Conservation (phyloP, 495 filamentous ascomycete genomes). For the Haplographium delicatum region DNA sequence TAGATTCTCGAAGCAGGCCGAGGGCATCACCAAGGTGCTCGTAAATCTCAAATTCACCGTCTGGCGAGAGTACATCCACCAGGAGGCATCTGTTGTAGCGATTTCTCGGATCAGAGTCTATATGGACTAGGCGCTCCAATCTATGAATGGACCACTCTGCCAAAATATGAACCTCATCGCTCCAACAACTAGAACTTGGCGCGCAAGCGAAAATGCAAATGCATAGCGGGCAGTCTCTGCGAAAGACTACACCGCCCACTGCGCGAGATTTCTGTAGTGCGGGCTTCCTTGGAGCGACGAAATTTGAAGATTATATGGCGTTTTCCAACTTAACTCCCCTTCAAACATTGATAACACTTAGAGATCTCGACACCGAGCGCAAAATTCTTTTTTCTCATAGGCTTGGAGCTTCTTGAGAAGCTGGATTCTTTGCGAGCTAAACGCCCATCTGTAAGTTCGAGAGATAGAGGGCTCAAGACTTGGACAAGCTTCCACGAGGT, state of each 20-base stretch:
- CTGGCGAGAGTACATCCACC: not conserved
- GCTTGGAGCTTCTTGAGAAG: constrained; percentile 7
- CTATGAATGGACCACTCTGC: constrained; percentile 7
- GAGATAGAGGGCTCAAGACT: too few species aligned
- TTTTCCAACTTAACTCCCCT: too few species aligned
- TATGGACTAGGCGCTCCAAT: constrained; percentile 1
- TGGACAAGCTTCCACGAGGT: constrained; percentile 4
- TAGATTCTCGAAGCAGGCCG: not conserved
- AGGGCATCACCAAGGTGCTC: constrained; percentile 9
- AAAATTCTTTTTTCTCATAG: constrained; percentile 4
- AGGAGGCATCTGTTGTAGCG: not conserved
- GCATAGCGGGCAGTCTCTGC: too few species aligned
- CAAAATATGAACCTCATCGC: constrained; percentile 2
- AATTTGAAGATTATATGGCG: too few species aligned
- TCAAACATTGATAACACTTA: too few species aligned
- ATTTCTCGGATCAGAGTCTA: constrained; percentile 1
- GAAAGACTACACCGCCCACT: too few species aligned
- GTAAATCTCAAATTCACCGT: not conserved
- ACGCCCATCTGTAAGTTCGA: not conserved
- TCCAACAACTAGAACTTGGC: constrained; percentile 3
- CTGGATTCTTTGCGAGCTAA: constrained; percentile 4
- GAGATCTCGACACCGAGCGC: constrained; percentile 3
- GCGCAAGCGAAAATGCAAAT: constrained; percentile 7
- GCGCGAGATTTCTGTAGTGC: too few species aligned
- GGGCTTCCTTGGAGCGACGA: too few species aligned